A percentile compares a stretch with the other conserved stretches of the same genome.
Evolutionary conservation across 306 rosid species (phyloP).

Genomic region (Cercis canadensis): DNA sequence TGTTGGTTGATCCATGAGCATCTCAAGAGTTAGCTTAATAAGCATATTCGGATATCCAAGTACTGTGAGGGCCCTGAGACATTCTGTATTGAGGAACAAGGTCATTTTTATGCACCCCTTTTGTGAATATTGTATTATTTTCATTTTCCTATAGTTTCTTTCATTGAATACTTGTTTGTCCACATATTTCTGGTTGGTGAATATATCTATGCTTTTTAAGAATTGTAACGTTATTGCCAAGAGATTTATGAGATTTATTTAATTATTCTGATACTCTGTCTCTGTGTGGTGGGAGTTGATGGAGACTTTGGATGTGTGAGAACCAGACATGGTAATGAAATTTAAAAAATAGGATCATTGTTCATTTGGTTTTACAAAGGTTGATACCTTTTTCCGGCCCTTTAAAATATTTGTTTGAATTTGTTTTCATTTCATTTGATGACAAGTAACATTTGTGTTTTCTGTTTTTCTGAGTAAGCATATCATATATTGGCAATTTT

Average conservation of each 20-base stretch:
- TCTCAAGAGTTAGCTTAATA: background rate
- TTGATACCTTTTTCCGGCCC: background rate
- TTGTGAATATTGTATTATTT: conserved; percentile 39
- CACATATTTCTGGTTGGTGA: background rate
- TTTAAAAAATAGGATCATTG: background rate
- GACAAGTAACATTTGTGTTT: background rate
- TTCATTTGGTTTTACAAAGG: background rate
- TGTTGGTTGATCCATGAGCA: conserved; percentile 48
- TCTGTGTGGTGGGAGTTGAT: background rate
- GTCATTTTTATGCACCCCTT: conserved; percentile 28
- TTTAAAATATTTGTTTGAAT: background rate
- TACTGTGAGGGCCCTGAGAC: conserved; percentile 24
- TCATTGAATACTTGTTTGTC: conserved; percentile 33
- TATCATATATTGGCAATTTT: background rate
- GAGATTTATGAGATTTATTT: too few species aligned
- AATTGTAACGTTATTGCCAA: too few species aligned
- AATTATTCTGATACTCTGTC: background rate
- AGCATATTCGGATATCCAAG: conserved; percentile 59
- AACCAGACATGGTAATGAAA: conserved; percentile 6
- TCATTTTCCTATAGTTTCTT: conserved; percentile 1
- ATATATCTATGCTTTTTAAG: background rate
- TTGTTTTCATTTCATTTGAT: background rate
- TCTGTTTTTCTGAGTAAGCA: too few species aligned
- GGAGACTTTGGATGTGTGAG: conserved; percentile 15
- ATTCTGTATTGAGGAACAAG: conserved; percentile 27